A percentile compares a stretch with the other conserved stretches of the same genome.
These are phyloP conservation scores for Colletotrichum ledebouriae DNA, from an alignment of 2,329 filamentous ascomycete species.

Conservation along the genomic window DNA sequence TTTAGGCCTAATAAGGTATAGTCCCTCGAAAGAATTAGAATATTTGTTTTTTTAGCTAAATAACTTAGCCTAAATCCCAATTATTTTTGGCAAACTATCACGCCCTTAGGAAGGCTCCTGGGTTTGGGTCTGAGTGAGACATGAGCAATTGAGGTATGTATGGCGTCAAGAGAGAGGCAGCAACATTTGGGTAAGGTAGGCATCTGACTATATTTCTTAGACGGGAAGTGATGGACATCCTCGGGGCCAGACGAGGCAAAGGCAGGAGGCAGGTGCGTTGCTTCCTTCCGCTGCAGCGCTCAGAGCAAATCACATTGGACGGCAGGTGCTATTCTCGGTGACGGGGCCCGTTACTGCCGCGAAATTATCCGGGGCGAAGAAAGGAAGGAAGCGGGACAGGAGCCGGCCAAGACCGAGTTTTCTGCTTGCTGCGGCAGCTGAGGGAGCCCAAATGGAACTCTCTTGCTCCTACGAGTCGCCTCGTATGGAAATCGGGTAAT, in stretches of 20 bases:
- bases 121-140: slow-evolving; percentile 1
- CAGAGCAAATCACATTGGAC: not conserved
- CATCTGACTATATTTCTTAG: not conserved
- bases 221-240: slow-evolving; percentile 22
- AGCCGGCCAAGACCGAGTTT: slow-evolving; percentile 13
- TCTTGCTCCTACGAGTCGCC: too few species aligned
- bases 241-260: not conserved
- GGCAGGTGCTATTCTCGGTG: slow-evolving; percentile 22
- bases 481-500: not conserved
- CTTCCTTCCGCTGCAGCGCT: slow-evolving; percentile 2
- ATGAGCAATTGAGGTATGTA: slow-evolving; percentile 1
- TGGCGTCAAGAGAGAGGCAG: not conserved
- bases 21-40: too few species aligned
- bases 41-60: too few species aligned
- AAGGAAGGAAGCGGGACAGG: slow-evolving; percentile 22
- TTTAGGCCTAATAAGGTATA: too few species aligned
- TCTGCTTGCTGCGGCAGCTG: not conserved
- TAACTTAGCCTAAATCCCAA: too few species aligned
- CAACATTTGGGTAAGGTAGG: not conserved
- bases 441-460: too few species aligned
- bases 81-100: too few species aligned
- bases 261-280: slow-evolving; percentile 5
- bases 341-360: slow-evolving; percentile 7
- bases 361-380: not conserved
- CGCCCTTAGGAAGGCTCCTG: slow-evolving; percentile 1